A percentile compares a stretch with the other conserved stretches of the same genome.
These are phyloP conservation scores for Bidens hawaiensis DNA, from an alignment of 140 eudicot species.

Conservation along the genomic window DNA sequence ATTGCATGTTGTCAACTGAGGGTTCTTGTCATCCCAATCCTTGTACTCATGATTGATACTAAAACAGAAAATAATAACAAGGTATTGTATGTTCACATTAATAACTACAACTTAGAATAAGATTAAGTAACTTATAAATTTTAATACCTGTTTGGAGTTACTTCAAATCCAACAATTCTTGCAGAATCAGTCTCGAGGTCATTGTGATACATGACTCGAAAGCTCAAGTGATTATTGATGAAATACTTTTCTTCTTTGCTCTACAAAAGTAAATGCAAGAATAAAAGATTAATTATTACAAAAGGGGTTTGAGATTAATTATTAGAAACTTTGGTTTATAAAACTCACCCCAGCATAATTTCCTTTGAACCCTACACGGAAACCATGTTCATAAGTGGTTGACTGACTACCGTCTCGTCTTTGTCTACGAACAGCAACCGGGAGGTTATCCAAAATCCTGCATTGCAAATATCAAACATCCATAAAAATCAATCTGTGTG, in stretches of 20 bases:
- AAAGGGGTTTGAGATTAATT: neutral
- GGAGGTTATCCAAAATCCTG: slow-evolving; percentile 96
- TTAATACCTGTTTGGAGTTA: slow-evolving; percentile 74
- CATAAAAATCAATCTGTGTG: neutral
- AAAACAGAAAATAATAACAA: slow-evolving; percentile 10
- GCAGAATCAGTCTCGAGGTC: slow-evolving; percentile 83
- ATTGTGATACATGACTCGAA: slow-evolving; percentile 86
- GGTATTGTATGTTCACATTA: neutral
- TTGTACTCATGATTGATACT: slow-evolving; percentile 88
- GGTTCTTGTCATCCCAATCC: slow-evolving; percentile 85
- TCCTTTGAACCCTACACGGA: slow-evolving; percentile 88
- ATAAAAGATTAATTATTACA: neutral
- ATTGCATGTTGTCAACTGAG: slow-evolving; percentile 76
- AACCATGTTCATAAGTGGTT: slow-evolving; percentile 89
- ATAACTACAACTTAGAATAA: neutral
- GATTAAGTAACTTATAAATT: neutral
- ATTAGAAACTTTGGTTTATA: neutral
- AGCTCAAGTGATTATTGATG: slow-evolving; percentile 82
- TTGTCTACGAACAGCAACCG: slow-evolving; percentile 89
- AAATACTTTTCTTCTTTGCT: slow-evolving; percentile 87
- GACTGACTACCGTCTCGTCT: slow-evolving; percentile 75
- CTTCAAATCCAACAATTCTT: slow-evolving; percentile 95
- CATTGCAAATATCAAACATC: slow-evolving; percentile 11
- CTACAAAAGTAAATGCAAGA: slow-evolving; percentile 28
- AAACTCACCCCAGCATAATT: slow-evolving; percentile 83